Evolutionary conservation across 371 early-diverging fungal genomes (phyloP).

Genomic region (Parasitella parasitica): DNA sequence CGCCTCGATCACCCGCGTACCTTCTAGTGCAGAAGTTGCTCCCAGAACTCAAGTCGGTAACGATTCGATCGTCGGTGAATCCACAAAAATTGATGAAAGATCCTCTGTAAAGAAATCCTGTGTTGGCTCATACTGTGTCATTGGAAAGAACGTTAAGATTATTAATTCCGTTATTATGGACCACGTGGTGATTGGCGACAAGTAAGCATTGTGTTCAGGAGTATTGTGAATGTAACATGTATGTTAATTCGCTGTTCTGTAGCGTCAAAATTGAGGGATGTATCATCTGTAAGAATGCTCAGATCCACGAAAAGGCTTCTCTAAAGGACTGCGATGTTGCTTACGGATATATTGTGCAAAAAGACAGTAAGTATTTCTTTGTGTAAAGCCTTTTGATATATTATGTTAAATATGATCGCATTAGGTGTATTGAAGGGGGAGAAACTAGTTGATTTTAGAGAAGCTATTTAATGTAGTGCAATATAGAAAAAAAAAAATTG

Average conservation of each 20-base stretch:
- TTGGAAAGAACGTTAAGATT: constrained; percentile 95
- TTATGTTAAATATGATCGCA: background rate
- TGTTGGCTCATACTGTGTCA: constrained; percentile 87
- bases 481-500: constrained; percentile 4
- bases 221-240: background rate
- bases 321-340: constrained; percentile 95
- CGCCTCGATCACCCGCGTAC: constrained; percentile 53
- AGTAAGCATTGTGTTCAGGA: constrained; percentile 56
- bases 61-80: constrained; percentile 90
- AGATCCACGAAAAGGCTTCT: constrained; percentile 70
- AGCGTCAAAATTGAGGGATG: constrained; percentile 90
- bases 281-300: constrained; percentile 81
- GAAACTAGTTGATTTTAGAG: constrained; percentile 48
- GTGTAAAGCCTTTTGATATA: background rate
- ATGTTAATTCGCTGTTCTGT: constrained; percentile 5
- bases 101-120: constrained; percentile 90
- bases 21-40: constrained; percentile 63
- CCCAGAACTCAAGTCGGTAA: constrained; percentile 80
- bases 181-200: constrained; percentile 83
- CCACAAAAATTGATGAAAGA: constrained; percentile 86
- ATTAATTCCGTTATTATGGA: constrained; percentile 94
- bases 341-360: constrained; percentile 66
- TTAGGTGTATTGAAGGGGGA: constrained; percentile 52
- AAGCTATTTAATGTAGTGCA: constrained; percentile 29
- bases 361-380: constrained; percentile 57